Evolutionary conservation across 1,139 yeast species (phyloP).

Genomic region (Schwanniomyces etchellsii): DNA sequence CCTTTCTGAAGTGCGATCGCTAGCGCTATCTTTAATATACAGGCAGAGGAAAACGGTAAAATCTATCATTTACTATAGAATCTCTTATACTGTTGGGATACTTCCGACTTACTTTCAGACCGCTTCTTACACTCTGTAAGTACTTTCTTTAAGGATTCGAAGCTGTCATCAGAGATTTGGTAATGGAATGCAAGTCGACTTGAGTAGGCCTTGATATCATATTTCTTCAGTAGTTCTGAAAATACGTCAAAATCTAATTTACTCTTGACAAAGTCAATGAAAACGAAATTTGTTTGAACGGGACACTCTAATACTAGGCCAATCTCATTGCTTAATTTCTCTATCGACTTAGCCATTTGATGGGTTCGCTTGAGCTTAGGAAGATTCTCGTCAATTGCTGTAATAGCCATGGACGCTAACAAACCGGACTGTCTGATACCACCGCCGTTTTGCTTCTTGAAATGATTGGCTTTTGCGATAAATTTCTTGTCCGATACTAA

Average conservation of each 20-base stretch:
- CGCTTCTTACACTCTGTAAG: constrained; percentile 21
- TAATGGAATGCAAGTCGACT: constrained; percentile 35
- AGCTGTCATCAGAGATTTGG: constrained; percentile 29
- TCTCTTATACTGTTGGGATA: background rate
- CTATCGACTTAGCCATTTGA: constrained; percentile 48
- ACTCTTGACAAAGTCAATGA: constrained; percentile 30
- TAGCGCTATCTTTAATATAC: too few species aligned
- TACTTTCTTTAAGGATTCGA: constrained; percentile 23
- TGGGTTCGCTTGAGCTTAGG: constrained; percentile 43
- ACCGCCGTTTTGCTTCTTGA: constrained; percentile 43
- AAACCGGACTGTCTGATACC: constrained; percentile 44
- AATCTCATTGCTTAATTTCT: constrained; percentile 31
- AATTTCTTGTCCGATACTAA: constrained; percentile 29
- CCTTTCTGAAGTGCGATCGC: too few species aligned
- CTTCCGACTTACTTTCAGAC: background rate
- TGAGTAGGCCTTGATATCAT: constrained; percentile 24
- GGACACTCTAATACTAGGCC: constrained; percentile 33
- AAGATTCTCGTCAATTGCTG: constrained; percentile 36
- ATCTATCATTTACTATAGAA: background rate
- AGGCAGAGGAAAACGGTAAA: too few species aligned
- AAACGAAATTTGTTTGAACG: constrained; percentile 38
- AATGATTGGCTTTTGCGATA: constrained; percentile 40
- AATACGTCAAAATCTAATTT: constrained; percentile 25
- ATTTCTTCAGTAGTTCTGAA: constrained; percentile 18
- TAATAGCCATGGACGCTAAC: constrained; percentile 35